Base-by-base conservation (phyloP, 495 filamentous ascomycete genomes). In the Xylaria bambusicola region DNA sequence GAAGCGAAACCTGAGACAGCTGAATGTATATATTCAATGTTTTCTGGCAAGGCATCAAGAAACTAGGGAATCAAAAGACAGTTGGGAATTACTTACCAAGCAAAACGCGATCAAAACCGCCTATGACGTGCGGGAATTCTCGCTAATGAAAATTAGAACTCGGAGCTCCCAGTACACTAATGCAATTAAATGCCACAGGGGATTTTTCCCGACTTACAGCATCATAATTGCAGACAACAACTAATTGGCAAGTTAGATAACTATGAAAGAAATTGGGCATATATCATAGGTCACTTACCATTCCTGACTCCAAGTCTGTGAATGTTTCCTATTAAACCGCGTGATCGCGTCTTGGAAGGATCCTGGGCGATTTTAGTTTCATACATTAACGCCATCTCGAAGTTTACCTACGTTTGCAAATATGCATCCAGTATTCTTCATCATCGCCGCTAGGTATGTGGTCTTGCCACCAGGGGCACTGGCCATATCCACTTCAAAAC, bases 271-370 rank as follows among this genome's bases (percentile, higher is more conserved):
- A 20, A 20, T 15, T 9, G 1, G 17, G 13, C 9, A n/a, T 10
- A 26, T 21, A 13, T 9, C 2, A 3, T 1, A 47, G 48, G 20
- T 31, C 7, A 31, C 57, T 52, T 60, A 60, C 88, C 90, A 76
- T 98, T 98, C 70, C 91, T 90, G 63, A 85, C 90, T 35, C 94
- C 94, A 6, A 98, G 83, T 73, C 94, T 91, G 74, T 97, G 93
- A 62, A 98, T 91, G 77, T 98, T 98, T 76, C 94, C 94, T 66
- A 98, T 97, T 58, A 98, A 73, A 89, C 90, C 95, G 77, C 97
- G 97, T 26, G 93, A 83, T 83, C 94, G 90, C 36, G 85, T 72
- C 68, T 96, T 96, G 80, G 89, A 97, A 69, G 86, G 85, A 85
- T 98, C 94, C 57, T 60, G 18, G 29, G 5, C 10, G 4, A 40